Evolutionary conservation across 164 flowering plant genomes (phyloP).

Genomic region (Dillenia turbinata): DNA sequence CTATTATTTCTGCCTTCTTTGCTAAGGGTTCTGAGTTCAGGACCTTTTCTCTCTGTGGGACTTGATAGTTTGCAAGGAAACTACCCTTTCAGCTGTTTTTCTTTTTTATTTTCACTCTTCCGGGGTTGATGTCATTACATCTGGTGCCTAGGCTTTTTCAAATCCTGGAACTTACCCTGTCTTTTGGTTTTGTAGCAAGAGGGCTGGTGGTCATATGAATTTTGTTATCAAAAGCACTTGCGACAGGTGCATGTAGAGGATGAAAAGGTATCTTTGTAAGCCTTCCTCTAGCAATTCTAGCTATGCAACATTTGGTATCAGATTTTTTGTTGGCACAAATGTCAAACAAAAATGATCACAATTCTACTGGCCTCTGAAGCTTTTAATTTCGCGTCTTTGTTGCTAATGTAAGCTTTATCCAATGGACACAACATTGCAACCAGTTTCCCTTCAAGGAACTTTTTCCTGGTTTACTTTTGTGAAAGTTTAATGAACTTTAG

Average conservation of each 20-base stretch:
- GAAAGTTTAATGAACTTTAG: too few species aligned
- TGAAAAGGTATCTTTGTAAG: conserved; percentile 59
- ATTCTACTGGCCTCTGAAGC: too few species aligned
- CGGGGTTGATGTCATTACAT: neutral
- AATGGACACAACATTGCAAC: too few species aligned
- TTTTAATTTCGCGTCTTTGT: too few species aligned
- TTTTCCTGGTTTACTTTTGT: too few species aligned
- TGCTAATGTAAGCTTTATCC: too few species aligned
- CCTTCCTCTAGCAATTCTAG: neutral
- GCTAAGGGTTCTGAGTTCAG: neutral
- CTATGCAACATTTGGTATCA: too few species aligned
- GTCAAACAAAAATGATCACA: too few species aligned
- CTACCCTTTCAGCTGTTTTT: neutral
- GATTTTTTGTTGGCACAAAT: too few species aligned
- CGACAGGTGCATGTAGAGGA: conserved; percentile 86
- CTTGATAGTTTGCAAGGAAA: neutral
- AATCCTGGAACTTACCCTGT: conserved; percentile 1
- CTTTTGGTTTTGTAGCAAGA: conserved; percentile 71
- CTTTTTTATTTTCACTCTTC: neutral
- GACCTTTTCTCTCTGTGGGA: neutral
- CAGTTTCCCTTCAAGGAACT: too few species aligned
- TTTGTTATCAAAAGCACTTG: conserved; percentile 68
- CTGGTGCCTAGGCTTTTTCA: neutral
- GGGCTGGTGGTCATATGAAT: conserved; percentile 99
- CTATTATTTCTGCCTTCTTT: neutral